phyloP scores from a whole-genome alignment of 129 eudicot species.

The Oenanthe sinensis region DNA sequence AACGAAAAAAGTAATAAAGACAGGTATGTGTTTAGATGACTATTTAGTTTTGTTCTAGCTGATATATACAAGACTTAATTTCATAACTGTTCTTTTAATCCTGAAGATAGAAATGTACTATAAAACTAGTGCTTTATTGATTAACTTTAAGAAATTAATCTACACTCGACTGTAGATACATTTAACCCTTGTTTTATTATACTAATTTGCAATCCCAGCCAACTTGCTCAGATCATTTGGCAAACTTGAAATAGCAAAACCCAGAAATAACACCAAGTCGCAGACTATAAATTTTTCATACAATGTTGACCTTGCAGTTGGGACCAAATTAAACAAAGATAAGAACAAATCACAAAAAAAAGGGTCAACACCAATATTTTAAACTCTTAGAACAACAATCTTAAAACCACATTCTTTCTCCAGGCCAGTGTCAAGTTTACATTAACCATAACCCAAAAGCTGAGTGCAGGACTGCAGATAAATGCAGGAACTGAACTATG shows the following conservation, averaged over 20 bases:
- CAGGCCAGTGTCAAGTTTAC: neutral
- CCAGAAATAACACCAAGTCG: neutral
- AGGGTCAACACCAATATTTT: neutral
- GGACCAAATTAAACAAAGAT: neutral
- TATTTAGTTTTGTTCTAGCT: too few species aligned
- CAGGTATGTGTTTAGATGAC: too few species aligned
- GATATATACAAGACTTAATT: too few species aligned
- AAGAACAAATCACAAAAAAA: neutral
- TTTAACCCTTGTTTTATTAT: too few species aligned
- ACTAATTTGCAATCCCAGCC: too few species aligned
- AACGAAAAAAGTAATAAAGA: too few species aligned
- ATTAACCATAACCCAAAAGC: neutral
- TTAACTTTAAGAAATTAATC: too few species aligned
- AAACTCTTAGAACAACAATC: neutral
- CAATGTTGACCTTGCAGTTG: neutral
- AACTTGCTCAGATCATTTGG: neutral
- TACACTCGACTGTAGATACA: too few species aligned
- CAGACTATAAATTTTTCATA: neutral
- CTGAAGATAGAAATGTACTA: too few species aligned
- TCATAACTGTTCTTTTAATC: too few species aligned
- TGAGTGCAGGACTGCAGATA: neutral
- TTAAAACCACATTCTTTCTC: neutral
- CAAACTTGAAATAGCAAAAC: neutral
- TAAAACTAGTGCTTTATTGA: too few species aligned
- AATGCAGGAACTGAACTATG: constrained; percentile 16